phyloP scores from a whole-genome alignment of 352 stramenopile genomes.

The Pythium rishiriense region DNA sequence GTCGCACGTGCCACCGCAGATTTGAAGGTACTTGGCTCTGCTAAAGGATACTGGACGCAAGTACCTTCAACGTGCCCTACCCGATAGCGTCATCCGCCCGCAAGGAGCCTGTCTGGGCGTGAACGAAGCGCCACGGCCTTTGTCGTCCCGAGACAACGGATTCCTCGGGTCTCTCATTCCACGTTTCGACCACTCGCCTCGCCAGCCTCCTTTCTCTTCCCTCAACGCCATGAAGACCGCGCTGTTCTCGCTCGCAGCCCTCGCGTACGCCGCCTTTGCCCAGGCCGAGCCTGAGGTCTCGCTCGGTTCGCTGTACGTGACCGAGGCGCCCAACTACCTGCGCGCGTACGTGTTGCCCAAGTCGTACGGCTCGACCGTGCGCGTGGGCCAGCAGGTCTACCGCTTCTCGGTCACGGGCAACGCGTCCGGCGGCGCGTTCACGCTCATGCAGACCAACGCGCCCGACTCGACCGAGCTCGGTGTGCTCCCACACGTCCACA shows the following conservation, averaged over 20 bases:
- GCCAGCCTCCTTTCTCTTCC: background rate
- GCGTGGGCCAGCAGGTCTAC: constrained; percentile 30
- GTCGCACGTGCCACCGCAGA: too few relatives aligned
- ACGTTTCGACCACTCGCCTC: background rate
- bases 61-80: constrained; percentile 1
- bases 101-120: too few relatives aligned
- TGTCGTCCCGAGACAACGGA: too few relatives aligned
- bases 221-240: constrained; percentile 18
- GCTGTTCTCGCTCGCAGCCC: background rate
- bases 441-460: constrained; percentile 31
- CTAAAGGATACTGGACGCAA: constrained; percentile 11
- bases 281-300: background rate
- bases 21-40: constrained; percentile 17
- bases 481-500: constrained; percentile 56
- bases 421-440: constrained; percentile 31
- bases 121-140: too few relatives aligned
- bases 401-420: constrained; percentile 56
- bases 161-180: background rate
- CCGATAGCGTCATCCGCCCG: too few relatives aligned
- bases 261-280: background rate
- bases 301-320: constrained; percentile 37
- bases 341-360: constrained; percentile 54
- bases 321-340: constrained; percentile 40
- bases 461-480: constrained; percentile 45
- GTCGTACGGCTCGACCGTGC: background rate